Evolutionary conservation across 2,329 filamentous ascomycete genomes (phyloP), one percentile per base, ranked within the genome.

Genomic region (Diaporthe ilicicola): DNA sequence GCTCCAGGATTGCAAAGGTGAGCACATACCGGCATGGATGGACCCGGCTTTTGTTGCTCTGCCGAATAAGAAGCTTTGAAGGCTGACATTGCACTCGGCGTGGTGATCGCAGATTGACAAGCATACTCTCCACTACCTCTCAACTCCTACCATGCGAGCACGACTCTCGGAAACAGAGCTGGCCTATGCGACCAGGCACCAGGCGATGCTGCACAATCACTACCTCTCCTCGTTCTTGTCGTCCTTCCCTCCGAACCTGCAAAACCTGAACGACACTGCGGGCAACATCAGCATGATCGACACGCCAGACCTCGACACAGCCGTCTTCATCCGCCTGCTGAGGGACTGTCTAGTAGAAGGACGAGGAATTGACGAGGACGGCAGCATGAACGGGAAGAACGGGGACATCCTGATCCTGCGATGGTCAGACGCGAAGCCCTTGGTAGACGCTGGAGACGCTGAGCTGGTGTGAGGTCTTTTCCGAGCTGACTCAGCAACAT

Each of bases 261-360:
- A 95, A 80, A 91, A 94, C 75, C 84, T 99, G 67, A 97, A 98
- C 82, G 96, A 99, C 83, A 93, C 93, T 17, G 91, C 93, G 0
- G 95, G 94, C 37, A 95, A 95, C 12, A 91, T 95, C 70, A 94
- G 89, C 82, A 99, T 99, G 96, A 90, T 98, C 37, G 94, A 97
- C 78, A 86, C 89, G 2, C 96, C 96, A 0, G 96, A 98, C 79
- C 83, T 90, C 59, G 93, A 96, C 72, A 87, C 89, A 2, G 94
- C 94, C 9, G 95, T 98, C 2, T 98, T 99, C 81, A 90, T 94
- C 50, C 86, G 95, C 73, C 86, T 93, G 61, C 81, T 95, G 67
- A 86, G 85, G 67, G 89, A 92, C 76, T 83, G 85, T 3, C 83
- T 88, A 6, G 87, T 91, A 15, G 83, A 85, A 70, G 87, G 90